Conservation (phyloP, 2,329 filamentous ascomycete species). For the Xylaria sp. region DNA sequence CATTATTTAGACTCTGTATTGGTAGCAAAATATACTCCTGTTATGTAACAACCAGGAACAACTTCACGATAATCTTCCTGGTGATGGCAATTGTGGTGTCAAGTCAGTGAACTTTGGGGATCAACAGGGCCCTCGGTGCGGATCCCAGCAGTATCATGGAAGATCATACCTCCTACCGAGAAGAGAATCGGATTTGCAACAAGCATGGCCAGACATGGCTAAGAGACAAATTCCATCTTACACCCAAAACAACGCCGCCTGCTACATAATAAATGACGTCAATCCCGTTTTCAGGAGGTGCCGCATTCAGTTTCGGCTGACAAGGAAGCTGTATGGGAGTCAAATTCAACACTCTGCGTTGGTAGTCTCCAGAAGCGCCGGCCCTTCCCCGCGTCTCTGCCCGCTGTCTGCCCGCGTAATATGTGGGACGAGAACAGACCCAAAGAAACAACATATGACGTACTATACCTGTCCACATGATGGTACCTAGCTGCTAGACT, state of each 20-base stretch:
- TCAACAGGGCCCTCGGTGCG: neutral
- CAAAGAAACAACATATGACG: slow-evolving; percentile 20
- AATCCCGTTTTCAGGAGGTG: too few species aligned
- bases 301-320: neutral
- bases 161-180: neutral
- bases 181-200: neutral
- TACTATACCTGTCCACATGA: slow-evolving; percentile 11
- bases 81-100: neutral
- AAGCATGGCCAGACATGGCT: neutral
- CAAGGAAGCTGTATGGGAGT: neutral
- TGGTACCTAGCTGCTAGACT: neutral
- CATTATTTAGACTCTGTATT: neutral
- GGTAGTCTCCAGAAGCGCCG: neutral
- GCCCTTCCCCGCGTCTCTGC: neutral
- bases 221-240: slow-evolving; percentile 4
- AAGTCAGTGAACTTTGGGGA: neutral
- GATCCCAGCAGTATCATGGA: neutral
- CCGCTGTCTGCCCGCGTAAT: too few species aligned
- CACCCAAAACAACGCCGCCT: neutral
- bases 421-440: neutral
- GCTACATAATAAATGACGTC: slow-evolving; percentile 19
- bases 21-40: neutral
- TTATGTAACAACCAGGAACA: neutral
- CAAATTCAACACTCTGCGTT: too few species aligned
- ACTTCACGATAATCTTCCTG: neutral